Conservation (phyloP, 2,329 filamentous ascomycete species). For the Pezicula rhizophila region DNA sequence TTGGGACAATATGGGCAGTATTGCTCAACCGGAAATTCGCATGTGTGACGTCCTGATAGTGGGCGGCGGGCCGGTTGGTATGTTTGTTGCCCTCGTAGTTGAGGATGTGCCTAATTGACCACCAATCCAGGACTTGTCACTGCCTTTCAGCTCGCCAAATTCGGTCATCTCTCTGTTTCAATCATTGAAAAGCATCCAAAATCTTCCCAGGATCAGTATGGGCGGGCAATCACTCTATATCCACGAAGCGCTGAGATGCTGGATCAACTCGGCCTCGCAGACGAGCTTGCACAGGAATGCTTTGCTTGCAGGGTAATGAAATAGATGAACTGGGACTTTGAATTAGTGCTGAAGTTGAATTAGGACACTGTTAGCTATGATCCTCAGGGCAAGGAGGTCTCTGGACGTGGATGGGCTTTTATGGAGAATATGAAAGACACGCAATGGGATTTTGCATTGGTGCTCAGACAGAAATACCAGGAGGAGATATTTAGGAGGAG, state of each 20-base stretch:
- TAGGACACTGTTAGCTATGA: constrained; percentile 41
- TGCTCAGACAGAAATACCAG: constrained; percentile 48
- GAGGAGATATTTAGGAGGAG: constrained; percentile 45
- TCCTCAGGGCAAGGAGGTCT: constrained; percentile 35
- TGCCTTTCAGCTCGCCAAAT: constrained; percentile 39
- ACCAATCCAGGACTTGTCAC: constrained; percentile 28
- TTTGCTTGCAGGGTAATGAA: constrained; percentile 38
- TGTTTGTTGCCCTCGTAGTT: constrained; percentile 7
- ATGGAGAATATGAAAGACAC: constrained; percentile 48
- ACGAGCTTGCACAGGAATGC: constrained; percentile 43
- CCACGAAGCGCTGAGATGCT: constrained; percentile 46
- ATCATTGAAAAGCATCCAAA: constrained; percentile 45
- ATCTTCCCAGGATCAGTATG: constrained; percentile 43
- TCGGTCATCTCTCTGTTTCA: constrained; percentile 32
- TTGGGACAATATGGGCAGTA: constrained; percentile 10
- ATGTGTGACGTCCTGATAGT: constrained; percentile 33
- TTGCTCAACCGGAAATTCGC: constrained; percentile 11
- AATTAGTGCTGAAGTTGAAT: too few species aligned
- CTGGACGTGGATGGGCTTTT: constrained; percentile 43
- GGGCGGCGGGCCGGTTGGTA: constrained; percentile 40
- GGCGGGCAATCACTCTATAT: constrained; percentile 48
- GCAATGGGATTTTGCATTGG: constrained; percentile 44
- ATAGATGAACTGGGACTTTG: too few species aligned
- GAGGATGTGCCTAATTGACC: neutral
- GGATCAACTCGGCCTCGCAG: constrained; percentile 43